Evolutionary conservation across 2,329 filamentous ascomycete species (phyloP).

Genomic region (Sordariomycetes sp.): DNA sequence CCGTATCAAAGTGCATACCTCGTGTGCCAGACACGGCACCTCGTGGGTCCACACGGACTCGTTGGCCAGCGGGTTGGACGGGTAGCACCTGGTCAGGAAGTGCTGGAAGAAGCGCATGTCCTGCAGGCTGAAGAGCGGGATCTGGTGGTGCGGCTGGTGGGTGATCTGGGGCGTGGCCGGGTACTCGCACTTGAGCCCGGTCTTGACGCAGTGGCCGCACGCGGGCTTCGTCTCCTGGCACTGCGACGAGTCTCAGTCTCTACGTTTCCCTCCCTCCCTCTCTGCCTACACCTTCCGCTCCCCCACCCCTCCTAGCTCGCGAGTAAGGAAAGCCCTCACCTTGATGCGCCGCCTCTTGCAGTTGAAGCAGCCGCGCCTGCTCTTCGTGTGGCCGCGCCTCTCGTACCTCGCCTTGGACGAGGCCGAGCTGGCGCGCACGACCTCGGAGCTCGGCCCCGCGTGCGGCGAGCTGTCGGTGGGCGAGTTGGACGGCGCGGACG

Average conservation of each 20-base stretch:
- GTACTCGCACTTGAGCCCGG: slow-evolving; percentile 53
- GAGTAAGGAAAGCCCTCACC: slow-evolving; percentile 24
- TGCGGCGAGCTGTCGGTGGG: slow-evolving; percentile 2
- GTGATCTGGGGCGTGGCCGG: slow-evolving; percentile 37
- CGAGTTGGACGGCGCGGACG: background rate
- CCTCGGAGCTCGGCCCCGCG: background rate
- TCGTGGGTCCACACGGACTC: slow-evolving; percentile 57
- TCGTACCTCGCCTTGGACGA: slow-evolving; percentile 17
- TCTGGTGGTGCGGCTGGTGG: slow-evolving; percentile 44
- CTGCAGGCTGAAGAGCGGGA: slow-evolving; percentile 47
- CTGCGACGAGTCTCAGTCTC: slow-evolving; percentile 20
- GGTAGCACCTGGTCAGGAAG: slow-evolving; percentile 50
- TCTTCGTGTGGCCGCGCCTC: slow-evolving; percentile 55
- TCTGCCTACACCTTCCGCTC: background rate
- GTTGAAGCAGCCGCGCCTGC: slow-evolving; percentile 54
- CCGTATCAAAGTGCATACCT: slow-evolving; percentile 29
- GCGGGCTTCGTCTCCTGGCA: slow-evolving; percentile 56
- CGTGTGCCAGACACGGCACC: slow-evolving; percentile 56
- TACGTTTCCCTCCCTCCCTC: background rate
- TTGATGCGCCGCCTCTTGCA: slow-evolving; percentile 59
- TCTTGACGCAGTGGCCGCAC: slow-evolving; percentile 54
- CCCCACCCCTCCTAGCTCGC: background rate
- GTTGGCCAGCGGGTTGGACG: slow-evolving; percentile 53
- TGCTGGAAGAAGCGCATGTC: slow-evolving; percentile 63
- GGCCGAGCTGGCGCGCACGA: background rate